Evolutionary conservation across 768 basidiomycete genomes (phyloP).

Genomic region (Coprinopsis sp.): DNA sequence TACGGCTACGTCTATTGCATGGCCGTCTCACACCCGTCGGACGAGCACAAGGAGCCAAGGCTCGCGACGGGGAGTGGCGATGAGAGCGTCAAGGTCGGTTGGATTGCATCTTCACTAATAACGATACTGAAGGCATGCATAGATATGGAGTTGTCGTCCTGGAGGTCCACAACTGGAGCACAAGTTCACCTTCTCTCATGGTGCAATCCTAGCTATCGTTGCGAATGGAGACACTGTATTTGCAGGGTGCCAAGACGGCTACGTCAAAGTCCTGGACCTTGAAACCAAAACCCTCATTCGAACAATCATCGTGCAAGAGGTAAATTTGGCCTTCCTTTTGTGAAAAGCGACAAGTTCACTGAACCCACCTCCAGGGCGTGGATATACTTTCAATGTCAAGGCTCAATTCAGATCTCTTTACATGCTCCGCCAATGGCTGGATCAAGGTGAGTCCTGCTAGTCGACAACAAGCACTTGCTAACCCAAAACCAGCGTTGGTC

Average conservation of each 20-base stretch:
- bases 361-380: constrained; percentile 42
- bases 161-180: constrained; percentile 26
- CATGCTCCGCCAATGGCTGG: constrained; percentile 61
- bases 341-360: background rate
- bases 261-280: constrained; percentile 86
- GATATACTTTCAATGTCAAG: constrained; percentile 82
- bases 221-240: constrained; percentile 76
- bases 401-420: constrained; percentile 59
- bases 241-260: constrained; percentile 92
- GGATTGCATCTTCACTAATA: background rate
- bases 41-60: constrained; percentile 28
- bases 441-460: constrained; percentile 51
- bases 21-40: constrained; percentile 29
- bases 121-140: background rate
- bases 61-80: constrained; percentile 90
- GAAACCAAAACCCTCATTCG: constrained; percentile 86
- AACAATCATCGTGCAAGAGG: constrained; percentile 83
- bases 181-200: constrained; percentile 66
- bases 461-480: background rate
- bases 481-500: constrained; percentile 61
- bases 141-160: constrained; percentile 66
- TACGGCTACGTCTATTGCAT: constrained; percentile 93
- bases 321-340: constrained; percentile 20
- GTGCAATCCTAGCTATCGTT: constrained; percentile 80
- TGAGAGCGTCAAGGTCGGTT: constrained; percentile 73